These are phyloP conservation scores for Penicillium verhagenii DNA, from an alignment of 495 filamentous ascomycete genomes.

Conservation along the genomic window DNA sequence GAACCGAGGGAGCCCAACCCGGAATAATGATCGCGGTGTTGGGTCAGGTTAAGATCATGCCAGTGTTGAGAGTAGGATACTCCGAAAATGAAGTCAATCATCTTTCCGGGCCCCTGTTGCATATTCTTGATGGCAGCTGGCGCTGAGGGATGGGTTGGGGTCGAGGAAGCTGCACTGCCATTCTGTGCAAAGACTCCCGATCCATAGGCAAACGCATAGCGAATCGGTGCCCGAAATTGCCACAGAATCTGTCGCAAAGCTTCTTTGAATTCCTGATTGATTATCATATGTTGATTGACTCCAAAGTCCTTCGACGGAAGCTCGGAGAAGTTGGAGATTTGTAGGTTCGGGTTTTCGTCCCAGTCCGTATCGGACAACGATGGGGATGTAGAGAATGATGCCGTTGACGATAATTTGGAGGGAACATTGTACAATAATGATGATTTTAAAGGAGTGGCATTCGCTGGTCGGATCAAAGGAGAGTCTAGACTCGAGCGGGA, in stretches of 20 bases:
- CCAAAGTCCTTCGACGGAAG: constrained; percentile 88
- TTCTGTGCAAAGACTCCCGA: constrained; percentile 93
- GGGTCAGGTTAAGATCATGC: constrained; percentile 85
- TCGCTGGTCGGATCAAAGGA: constrained; percentile 20
- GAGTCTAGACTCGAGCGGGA: constrained; percentile 15
- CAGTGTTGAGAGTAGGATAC: constrained; percentile 95
- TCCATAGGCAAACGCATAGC: constrained; percentile 95
- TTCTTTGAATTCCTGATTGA: constrained; percentile 93
- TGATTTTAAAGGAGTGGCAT: constrained; percentile 11
- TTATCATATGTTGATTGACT: constrained; percentile 90
- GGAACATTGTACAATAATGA: constrained; percentile 18
- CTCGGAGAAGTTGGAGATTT: constrained; percentile 78
- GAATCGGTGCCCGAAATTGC: constrained; percentile 89
- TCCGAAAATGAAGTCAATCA: constrained; percentile 98
- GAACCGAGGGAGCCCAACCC: constrained; percentile 81
- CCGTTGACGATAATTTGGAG: constrained; percentile 15
- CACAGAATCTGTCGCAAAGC: constrained; percentile 83
- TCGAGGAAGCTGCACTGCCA: constrained; percentile 39
- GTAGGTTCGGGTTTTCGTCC: constrained; percentile 76
- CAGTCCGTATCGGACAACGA: constrained; percentile 52
- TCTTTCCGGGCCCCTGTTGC: constrained; percentile 83
- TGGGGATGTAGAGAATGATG: constrained; percentile 41
- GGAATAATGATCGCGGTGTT: constrained; percentile 93
- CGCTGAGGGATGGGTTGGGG: constrained; percentile 68
- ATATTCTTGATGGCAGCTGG: constrained; percentile 73